Percentiles rank a stretch among this genome's conserved stretches.
Conservation (phyloP, 2,329 filamentous ascomycete genomes). For the Fusarium zealandicum region DNA sequence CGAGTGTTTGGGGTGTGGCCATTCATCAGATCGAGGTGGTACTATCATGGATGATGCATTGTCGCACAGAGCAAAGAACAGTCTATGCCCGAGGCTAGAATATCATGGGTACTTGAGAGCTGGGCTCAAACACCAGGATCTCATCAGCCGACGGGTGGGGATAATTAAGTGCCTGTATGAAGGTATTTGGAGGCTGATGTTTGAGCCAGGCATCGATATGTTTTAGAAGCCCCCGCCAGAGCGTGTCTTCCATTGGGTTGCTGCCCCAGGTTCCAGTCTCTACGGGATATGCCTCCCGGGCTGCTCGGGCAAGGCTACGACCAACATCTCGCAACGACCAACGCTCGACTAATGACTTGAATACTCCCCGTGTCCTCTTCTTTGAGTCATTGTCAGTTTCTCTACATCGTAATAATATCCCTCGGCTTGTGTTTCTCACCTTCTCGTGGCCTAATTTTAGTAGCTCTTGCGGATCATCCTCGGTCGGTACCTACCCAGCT, state of each 20-base stretch:
- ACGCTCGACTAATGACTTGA: conserved; percentile 9
- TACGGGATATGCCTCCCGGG: conserved; percentile 19
- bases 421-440: neutral
- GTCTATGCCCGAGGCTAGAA: neutral
- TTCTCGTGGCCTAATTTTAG: conserved; percentile 6
- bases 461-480: conserved; percentile 23
- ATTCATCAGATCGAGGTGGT: conserved; percentile 2
- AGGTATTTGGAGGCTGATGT: conserved; percentile 18
- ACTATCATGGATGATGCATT: conserved; percentile 30
- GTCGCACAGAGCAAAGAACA: conserved; percentile 14
- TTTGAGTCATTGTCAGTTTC: conserved; percentile 3
- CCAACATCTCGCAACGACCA: conserved; percentile 12
- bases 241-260: no score
- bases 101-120: neutral
- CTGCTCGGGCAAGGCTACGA: conserved; percentile 17
- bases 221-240: no score
- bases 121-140: conserved; percentile 2
- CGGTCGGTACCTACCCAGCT: conserved; percentile 25
- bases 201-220: conserved; percentile 14
- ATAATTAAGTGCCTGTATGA: neutral
- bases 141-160: conserved; percentile 3
- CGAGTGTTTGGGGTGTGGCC: conserved; percentile 7
- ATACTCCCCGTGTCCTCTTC: neutral
- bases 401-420: conserved; percentile 5
- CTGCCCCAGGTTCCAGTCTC: no score